Base-by-base conservation (phyloP, 179 eudicot species). In the Beta macrorhiza region DNA sequence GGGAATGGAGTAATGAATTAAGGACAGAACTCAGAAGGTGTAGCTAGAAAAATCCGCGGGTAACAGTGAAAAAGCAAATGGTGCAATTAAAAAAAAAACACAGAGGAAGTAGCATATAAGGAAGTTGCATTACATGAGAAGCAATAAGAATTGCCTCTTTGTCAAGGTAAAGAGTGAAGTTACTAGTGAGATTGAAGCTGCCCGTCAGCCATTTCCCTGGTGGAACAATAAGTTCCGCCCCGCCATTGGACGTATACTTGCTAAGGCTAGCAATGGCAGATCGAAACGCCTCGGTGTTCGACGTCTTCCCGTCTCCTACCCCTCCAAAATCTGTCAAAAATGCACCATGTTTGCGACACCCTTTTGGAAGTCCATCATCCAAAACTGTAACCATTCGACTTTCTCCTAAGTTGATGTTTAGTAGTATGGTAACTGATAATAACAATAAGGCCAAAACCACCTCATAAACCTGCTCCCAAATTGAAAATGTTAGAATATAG, bases 201-300 rank as follows among this genome's bases (percentile, higher is more conserved):
- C 99, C 96, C 1, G 97, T 93, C 15, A 95, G 82, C 99, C 97
- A 93, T 81, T 81, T 89, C 25, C 98, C 99, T 1, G 95, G 87
- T 5, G 99, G 99, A 13, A 95, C 96, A 37, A 87, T 79, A 14
- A 95, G 93, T 82, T 83, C 84, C 0, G 97, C 93, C 0, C 99
- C 99, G 2, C 99, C 98, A 17, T 91, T 87, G 0, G 84, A 12
- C 1, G 89, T 86, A 22, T 70, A 80, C 82, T 82, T 82, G 84
- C 91, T 88, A 6, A 95, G 91, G 62, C 83, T 74, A 15, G 29
- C 73, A 32, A 92, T 81, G 45, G 98, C 99, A 0, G 85, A 74
- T 57, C 53, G 84, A 70, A 95, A 93, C 0, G 93, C 98, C 56
- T 86, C 80, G 0, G 99, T 95, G 87, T 95, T 95, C 2, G 90